phyloP scores from a whole-genome alignment of 768 basidiomycete genomes.

The Crassisporium funariophilum region DNA sequence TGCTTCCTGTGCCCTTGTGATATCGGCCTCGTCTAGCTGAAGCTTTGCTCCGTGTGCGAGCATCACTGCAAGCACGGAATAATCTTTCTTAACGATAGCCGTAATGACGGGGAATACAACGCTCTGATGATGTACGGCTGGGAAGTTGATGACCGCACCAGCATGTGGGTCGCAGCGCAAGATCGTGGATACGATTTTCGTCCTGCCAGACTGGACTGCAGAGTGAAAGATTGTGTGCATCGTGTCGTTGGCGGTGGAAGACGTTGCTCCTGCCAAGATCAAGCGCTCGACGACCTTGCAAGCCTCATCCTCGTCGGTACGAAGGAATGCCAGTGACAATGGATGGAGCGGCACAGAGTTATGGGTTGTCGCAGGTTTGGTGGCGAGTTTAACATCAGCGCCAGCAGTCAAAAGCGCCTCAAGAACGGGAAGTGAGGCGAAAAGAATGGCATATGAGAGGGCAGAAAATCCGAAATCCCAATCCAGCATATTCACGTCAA shows the following conservation, averaged over 20 bases:
- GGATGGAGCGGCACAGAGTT: constrained; percentile 34
- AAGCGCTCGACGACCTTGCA: constrained; percentile 42
- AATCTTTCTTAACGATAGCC: constrained; percentile 35
- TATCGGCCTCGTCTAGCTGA: constrained; percentile 35
- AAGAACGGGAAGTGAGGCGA: constrained; percentile 44
- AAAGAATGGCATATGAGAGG: constrained; percentile 52
- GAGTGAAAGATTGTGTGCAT: constrained; percentile 45
- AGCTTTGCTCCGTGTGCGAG: constrained; percentile 45
- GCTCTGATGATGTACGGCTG: constrained; percentile 26
- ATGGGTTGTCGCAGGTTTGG: constrained; percentile 28
- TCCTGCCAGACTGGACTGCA: constrained; percentile 35
- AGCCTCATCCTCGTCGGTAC: constrained; percentile 42
- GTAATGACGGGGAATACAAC: constrained; percentile 39
- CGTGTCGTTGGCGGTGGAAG: constrained; percentile 39
- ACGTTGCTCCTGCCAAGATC: constrained; percentile 42
- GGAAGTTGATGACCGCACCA: constrained; percentile 40
- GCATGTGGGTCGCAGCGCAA: constrained; percentile 45
- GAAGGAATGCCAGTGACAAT: constrained; percentile 39
- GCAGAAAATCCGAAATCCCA: constrained; percentile 63
- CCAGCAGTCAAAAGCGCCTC: constrained; percentile 49
- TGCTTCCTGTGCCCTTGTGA: constrained; percentile 33
- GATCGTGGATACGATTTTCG: constrained; percentile 42
- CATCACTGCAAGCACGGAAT: constrained; percentile 38
- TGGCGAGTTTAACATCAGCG: constrained; percentile 43
- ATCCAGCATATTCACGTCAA: constrained; percentile 55